Evolutionary conservation across 202 grass and related monocot species (phyloP).

Genomic region (Hordeum pubiflorum): DNA sequence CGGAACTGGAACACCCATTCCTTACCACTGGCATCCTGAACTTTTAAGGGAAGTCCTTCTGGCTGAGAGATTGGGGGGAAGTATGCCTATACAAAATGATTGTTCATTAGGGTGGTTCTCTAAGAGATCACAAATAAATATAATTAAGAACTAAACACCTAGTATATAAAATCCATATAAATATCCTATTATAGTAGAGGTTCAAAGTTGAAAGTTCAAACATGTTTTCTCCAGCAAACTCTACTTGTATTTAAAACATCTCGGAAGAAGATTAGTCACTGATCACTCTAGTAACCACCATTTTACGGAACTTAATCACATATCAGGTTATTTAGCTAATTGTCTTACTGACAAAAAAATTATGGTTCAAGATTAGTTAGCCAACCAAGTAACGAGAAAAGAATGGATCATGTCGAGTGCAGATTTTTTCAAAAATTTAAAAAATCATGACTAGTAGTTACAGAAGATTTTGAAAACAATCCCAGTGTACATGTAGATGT

Average conservation of each 20-base stretch:
- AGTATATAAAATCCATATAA: background rate
- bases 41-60: conserved; percentile 94
- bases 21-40: conserved; percentile 91
- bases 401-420: background rate
- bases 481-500: background rate
- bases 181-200: background rate
- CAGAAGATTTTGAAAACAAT: background rate
- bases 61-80: conserved; percentile 86
- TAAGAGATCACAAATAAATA: background rate
- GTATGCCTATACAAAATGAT: conserved; percentile 60
- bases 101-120: conserved; percentile 5
- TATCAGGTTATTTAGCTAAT: background rate
- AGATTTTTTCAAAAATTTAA: background rate
- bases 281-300: background rate
- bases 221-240: background rate
- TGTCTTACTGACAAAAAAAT: background rate
- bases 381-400: background rate
- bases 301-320: background rate
- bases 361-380: conserved; percentile 8
- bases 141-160: background rate
- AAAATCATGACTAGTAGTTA: background rate
- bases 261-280: background rate
- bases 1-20: conserved; percentile 98
- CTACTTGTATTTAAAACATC: background rate
- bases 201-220: conserved; percentile 1